Conservation (phyloP, 805 yeast species). For the Candida fluviatilis region DNA sequence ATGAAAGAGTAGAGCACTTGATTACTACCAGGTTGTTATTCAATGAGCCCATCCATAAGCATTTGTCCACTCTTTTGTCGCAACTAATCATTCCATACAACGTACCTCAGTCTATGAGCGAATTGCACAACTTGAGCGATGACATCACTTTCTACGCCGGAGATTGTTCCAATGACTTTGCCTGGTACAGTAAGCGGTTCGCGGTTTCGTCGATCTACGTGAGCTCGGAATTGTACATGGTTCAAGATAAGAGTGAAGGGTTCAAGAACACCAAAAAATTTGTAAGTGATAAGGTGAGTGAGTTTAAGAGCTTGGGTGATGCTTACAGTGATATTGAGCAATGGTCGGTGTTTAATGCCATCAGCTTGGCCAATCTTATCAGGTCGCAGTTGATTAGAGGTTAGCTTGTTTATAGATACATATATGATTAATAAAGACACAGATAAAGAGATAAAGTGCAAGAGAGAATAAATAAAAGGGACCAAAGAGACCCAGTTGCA, state of each 20-base stretch:
- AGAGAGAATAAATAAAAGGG: too few species aligned
- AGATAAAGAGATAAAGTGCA: background rate
- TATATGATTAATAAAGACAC: too few species aligned
- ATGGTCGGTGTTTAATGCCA: constrained; percentile 68
- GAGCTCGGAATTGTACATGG: constrained; percentile 73
- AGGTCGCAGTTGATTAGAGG: constrained; percentile 69
- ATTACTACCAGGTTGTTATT: constrained; percentile 47
- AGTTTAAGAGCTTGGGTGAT: constrained; percentile 51
- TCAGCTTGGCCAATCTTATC: constrained; percentile 61
- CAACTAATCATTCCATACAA: constrained; percentile 65
- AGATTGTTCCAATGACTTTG: constrained; percentile 73
- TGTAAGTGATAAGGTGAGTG: constrained; percentile 55
- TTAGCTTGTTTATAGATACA: constrained; percentile 14
- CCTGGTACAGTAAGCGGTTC: constrained; percentile 89
- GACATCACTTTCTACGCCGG: constrained; percentile 80
- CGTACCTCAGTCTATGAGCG: constrained; percentile 52
- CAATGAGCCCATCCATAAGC: constrained; percentile 45
- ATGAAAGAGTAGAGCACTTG: constrained; percentile 41
- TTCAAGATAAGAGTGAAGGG: constrained; percentile 60
- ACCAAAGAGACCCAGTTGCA: too few species aligned
- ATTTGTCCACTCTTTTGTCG: constrained; percentile 51
- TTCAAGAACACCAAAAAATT: constrained; percentile 59
- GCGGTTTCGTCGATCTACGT: constrained; percentile 68
- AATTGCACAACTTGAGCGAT: constrained; percentile 73
- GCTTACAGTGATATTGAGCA: constrained; percentile 66